Base-by-base conservation (phyloP, 2,329 filamentous ascomycete species). In the Botryotinia convoluta region DNA sequence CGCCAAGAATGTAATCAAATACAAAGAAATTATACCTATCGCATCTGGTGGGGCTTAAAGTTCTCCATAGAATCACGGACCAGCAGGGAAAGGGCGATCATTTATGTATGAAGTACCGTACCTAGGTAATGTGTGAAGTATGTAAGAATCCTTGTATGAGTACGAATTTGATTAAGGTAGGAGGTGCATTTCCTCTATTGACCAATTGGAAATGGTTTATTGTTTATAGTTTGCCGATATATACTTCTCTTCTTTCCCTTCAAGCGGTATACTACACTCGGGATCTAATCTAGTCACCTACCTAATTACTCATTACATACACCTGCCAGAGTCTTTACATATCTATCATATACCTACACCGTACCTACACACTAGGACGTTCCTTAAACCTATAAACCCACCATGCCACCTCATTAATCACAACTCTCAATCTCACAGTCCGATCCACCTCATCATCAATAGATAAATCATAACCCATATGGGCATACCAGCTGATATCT, bases 1-100 rank as follows among this genome's bases (percentile, higher is more conserved):
- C 35, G 60, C 60, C 60, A 62, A 62, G 60, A 62, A 39, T 62
- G 60, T 14, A 62, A 62, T 62, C 26, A 62, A 62, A 62, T n/a
- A 39, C 35, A 62, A 54, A 54, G 51, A 54, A 54, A 54, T 29
- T 54, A 54, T 18, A 29, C n/a, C 51, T 62, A 39, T 39, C 60
- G 37, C 22, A n/a, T 39, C 14, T 26, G 60, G 60, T 39, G 60
- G 35, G 22, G 60, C 60, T 39, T 39, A 9, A n/a, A 22, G 35
- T 62, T 62, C 60, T 62, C 37, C 22, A 39, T 61, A 35, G 37
- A 39, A 39, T 54, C 59, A 62, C 60, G 60, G 60, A 62, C 60
- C 60, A 62, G 35, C 60, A 62, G 14, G 37, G 60, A 9, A 62
- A n/a, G 60, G 60, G 35, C 35, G 35, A 62, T 62, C 60, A 39